phyloP scores from a whole-genome alignment of 2,329 filamentous ascomycete species.

The Scedosporium dehoogii region DNA sequence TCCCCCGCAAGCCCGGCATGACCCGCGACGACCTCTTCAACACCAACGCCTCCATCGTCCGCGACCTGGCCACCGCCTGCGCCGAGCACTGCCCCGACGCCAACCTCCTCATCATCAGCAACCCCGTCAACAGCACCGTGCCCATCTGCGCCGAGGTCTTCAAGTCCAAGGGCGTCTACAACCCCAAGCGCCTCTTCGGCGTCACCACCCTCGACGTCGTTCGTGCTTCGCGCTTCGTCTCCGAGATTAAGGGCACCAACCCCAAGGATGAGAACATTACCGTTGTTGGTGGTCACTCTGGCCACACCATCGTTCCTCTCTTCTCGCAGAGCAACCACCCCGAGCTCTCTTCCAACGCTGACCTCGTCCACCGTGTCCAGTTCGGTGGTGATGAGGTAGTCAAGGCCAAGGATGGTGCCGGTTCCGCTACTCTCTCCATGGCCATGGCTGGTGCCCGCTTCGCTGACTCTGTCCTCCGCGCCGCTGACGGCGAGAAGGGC shows the following conservation, averaged over 20 bases:
- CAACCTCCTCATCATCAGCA: conserved; percentile 95
- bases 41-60: conserved; percentile 99
- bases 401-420: conserved; percentile 96
- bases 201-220: conserved; percentile 99
- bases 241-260: conserved; percentile 83
- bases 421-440: conserved; percentile 97
- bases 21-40: conserved; percentile 99
- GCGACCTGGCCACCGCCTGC: conserved; percentile 91
- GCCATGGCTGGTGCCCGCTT: conserved; percentile 81
- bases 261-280: conserved; percentile 89
- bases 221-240: conserved; percentile 95
- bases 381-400: conserved; percentile 99
- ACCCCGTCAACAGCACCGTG: conserved; percentile 99
- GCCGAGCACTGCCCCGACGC: conserved; percentile 83
- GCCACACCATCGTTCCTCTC: conserved; percentile 95
- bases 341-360: conserved; percentile 67
- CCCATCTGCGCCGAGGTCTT: conserved; percentile 95
- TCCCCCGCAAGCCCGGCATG: conserved; percentile 99
- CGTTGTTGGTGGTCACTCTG: conserved; percentile 94
- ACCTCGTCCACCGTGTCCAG: conserved; percentile 88
- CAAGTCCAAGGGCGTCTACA: conserved; percentile 93
- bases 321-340: conserved; percentile 89
- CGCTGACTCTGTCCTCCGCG: conserved; percentile 89
- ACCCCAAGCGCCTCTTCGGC: conserved; percentile 98
- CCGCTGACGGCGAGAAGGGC: conserved; percentile 85